Conservation (phyloP, 148 eudicot species). For the Polygonum maritimum region DNA sequence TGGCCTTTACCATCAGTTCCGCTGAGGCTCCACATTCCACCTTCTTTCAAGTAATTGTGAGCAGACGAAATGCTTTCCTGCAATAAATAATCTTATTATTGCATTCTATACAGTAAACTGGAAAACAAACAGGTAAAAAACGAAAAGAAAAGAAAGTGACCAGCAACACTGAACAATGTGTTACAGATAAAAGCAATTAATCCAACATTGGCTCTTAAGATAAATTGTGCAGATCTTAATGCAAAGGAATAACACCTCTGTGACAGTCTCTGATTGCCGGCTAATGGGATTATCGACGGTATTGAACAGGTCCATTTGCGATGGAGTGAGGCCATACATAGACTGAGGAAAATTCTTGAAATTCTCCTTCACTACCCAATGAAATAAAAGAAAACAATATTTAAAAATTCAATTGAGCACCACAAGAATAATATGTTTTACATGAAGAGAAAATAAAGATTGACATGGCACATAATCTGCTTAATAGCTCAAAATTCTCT, state of each 20-base stretch:
- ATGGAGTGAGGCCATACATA: constrained; percentile 71
- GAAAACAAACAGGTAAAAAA: not conserved
- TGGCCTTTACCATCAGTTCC: constrained; percentile 50
- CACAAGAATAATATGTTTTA: not conserved
- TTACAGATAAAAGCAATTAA: not conserved
- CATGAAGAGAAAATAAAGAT: not conserved
- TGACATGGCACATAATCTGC: constrained; percentile 1
- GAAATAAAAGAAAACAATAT: not conserved
- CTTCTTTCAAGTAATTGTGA: constrained; percentile 45
- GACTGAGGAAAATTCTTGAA: constrained; percentile 54
- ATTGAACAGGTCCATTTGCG: constrained; percentile 87
- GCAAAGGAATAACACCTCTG: constrained; percentile 40
- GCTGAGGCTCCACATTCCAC: constrained; percentile 53
- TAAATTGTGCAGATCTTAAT: not conserved
- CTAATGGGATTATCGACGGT: constrained; percentile 66
- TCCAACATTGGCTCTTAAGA: not conserved
- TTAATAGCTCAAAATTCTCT: not conserved
- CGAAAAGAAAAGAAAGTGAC: not conserved
- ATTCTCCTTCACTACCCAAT: constrained; percentile 63
- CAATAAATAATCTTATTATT: constrained; percentile 12
- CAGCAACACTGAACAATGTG: not conserved
- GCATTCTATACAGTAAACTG: not conserved
- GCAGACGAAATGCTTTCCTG: constrained; percentile 72
- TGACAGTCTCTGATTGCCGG: constrained; percentile 56
- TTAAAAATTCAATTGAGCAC: not conserved